Percentiles rank a stretch among this genome's conserved stretches.
Conservation (phyloP, 2,329 filamentous ascomycete genomes). For the Stromatinia cepivora region DNA sequence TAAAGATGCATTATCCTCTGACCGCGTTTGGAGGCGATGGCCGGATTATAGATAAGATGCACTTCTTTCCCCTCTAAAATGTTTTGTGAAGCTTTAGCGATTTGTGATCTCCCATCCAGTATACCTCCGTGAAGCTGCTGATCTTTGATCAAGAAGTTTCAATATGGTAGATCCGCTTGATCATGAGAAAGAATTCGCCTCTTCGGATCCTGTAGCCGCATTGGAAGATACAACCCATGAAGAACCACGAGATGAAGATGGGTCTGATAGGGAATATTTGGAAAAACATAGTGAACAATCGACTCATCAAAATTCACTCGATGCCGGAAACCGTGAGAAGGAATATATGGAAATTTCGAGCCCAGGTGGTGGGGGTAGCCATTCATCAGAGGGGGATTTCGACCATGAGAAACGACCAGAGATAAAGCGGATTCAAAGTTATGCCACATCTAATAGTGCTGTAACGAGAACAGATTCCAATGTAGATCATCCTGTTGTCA, state of each 20-base stretch:
- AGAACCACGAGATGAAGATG: slow-evolving; percentile 21
- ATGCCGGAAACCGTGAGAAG: slow-evolving; percentile 31
- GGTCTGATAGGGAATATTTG: slow-evolving; percentile 19
- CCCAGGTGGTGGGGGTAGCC: slow-evolving; percentile 25
- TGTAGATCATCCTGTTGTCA: slow-evolving; percentile 31
- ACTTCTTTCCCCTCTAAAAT: not conserved
- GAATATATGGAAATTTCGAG: slow-evolving; percentile 34
- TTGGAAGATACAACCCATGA: slow-evolving; percentile 14
- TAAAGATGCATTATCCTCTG: slow-evolving; percentile 11
- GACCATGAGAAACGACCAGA: slow-evolving; percentile 37
- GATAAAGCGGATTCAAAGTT: slow-evolving; percentile 50
- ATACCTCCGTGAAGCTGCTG: not conserved
- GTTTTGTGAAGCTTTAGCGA: not conserved
- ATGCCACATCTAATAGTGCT: slow-evolving; percentile 55
- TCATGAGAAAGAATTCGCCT: slow-evolving; percentile 18
- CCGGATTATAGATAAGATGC: slow-evolving; percentile 8
- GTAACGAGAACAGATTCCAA: slow-evolving; percentile 46
- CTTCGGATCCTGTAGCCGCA: slow-evolving; percentile 13
- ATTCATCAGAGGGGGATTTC: slow-evolving; percentile 26
- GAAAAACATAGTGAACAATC: slow-evolving; percentile 16
- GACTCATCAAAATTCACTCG: slow-evolving; percentile 7
- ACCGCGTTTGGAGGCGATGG: not conserved
- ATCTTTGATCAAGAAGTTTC: slow-evolving; percentile 8
- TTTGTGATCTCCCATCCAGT: not conserved
- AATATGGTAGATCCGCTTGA: slow-evolving; percentile 17